These are phyloP conservation scores for Diaporthe sp. DNA, from an alignment of 2,329 filamentous ascomycete species.

Conservation along the genomic window DNA sequence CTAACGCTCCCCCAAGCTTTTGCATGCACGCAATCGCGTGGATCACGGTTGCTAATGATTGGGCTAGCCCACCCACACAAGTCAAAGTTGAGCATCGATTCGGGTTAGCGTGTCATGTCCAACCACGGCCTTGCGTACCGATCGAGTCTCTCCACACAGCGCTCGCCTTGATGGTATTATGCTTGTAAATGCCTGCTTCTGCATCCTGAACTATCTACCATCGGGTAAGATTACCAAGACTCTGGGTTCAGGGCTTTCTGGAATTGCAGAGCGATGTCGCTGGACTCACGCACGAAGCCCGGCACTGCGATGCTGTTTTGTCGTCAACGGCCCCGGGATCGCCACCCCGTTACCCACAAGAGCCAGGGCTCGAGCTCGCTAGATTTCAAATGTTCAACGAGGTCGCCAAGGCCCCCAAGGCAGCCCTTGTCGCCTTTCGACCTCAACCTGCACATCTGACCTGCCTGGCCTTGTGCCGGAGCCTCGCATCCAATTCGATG, in stretches of 20 bases:
- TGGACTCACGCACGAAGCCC: background rate
- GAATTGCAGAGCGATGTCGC: background rate
- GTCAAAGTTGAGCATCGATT: constrained; percentile 29
- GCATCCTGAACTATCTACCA: background rate
- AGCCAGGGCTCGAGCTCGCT: constrained; percentile 32
- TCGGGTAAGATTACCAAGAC: background rate
- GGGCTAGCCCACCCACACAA: constrained; percentile 9
- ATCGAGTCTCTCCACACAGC: constrained; percentile 4
- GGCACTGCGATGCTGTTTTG: constrained; percentile 15
- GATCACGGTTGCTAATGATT: constrained; percentile 25
- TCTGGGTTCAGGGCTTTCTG: background rate
- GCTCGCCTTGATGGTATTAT: background rate
- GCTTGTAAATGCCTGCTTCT: background rate
- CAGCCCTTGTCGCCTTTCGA: constrained; percentile 10
- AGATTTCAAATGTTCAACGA: constrained; percentile 26
- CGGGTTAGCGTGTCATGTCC: constrained; percentile 28
- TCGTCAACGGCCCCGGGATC: constrained; percentile 22
- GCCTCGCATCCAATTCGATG: background rate
- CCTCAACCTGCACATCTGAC: background rate
- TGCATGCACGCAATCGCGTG: constrained; percentile 23
- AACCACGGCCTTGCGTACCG: constrained; percentile 11
- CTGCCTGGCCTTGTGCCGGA: background rate
- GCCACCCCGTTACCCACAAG: constrained; percentile 26
- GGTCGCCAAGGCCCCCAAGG: constrained; percentile 22
- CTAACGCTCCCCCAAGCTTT: background rate